A percentile compares a stretch with the other conserved stretches of the same genome.
These are phyloP conservation scores for Cadophora sp. DNA, from an alignment of 2,329 filamentous ascomycete genomes.

Conservation along the genomic window DNA sequence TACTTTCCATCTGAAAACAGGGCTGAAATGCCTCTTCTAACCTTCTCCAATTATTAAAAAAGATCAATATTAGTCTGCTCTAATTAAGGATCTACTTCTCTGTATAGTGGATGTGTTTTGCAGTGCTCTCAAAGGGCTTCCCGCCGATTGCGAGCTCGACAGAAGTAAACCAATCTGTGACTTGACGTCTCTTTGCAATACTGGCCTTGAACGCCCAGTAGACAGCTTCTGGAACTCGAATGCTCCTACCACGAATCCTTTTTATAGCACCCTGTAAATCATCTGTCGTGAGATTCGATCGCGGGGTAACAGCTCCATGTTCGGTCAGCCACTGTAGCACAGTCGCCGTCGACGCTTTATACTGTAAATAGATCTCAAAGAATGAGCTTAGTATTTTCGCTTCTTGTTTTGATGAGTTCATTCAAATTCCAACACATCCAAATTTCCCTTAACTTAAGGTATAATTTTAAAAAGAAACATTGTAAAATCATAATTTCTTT, in stretches of 20 bases:
- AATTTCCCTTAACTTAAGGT: too few species aligned
- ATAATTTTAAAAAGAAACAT: too few species aligned
- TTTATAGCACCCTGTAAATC: conserved; percentile 5
- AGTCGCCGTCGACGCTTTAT: conserved; percentile 6
- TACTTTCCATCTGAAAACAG: conserved; percentile 1
- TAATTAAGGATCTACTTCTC: not conserved
- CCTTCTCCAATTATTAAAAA: not conserved
- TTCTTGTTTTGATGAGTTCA: not conserved
- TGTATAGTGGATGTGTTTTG: conserved; percentile 9
- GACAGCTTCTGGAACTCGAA: conserved; percentile 8
- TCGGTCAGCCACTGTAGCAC: conserved; percentile 3
- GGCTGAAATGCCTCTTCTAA: not conserved
- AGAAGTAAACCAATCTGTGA: conserved; percentile 6
- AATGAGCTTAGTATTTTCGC: conserved; percentile 7
- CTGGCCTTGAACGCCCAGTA: not conserved
- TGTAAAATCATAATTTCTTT: too few species aligned
- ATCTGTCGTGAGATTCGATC: not conserved
- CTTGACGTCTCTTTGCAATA: conserved; percentile 4
- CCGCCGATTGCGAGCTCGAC: conserved; percentile 5
- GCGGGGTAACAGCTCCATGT: conserved; percentile 3
- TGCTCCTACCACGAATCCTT: conserved; percentile 4
- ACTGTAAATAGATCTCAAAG: conserved; percentile 1
- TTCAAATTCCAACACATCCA: too few species aligned
- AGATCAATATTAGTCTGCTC: not conserved
- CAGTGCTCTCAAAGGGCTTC: not conserved